Base-by-base conservation (phyloP, 2,329 filamentous ascomycete species). In the Stylonectria norvegica region DNA sequence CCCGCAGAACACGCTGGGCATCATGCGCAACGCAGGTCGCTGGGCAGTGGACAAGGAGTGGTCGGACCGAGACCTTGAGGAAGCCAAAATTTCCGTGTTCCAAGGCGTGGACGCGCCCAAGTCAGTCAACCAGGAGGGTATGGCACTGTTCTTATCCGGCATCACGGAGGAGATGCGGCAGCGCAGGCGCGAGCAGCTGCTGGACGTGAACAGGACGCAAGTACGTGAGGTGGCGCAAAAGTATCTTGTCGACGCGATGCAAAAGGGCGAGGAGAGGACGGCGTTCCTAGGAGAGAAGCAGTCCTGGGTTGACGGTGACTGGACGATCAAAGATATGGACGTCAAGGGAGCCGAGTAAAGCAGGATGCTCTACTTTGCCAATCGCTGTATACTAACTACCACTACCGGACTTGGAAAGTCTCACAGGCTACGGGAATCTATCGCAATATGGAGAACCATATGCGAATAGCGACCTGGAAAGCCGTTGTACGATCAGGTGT, bases 1-100 rank as follows among this genome's bases (percentile, higher is more conserved):
- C 61, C 91, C 93, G 0, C 74, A 84, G 47, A 96, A 95, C 65
- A 91, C 89, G 0, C 70, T 97, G 50, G 79, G 78, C 40, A 86
- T 96, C 45, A 95, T 96, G 81, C 73, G 77, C 20, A 83, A 85
- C 41, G 86, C 89, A 1, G 93, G 91, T 2, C 71, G 76, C 17
- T 96, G 89, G 81, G 93, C 90, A 0, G 75, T 81, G 9, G 84
- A 95, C 52, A 85, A 85, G 56, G 65, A 81, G 41, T 97, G 89
- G 89, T 82, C 81, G 1, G 81, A 85, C 17, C 81, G 84, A 25
- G 90, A 98, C 60, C 73, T 98, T 2, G 91, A 97, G 59, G 93
- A 98, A 64, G 93, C 93, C 48, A 98, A 98, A 69, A 79, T 98
- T 27, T 89, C 86, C 19, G 85, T 95, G 10, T 98, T 98, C 73